Percentiles rank a stretch among this genome's conserved stretches.
These are phyloP conservation scores for Jimgerdemannia flammicorona DNA, from an alignment of 192 early-diverging fungal genomes.

Conservation along the genomic window DNA sequence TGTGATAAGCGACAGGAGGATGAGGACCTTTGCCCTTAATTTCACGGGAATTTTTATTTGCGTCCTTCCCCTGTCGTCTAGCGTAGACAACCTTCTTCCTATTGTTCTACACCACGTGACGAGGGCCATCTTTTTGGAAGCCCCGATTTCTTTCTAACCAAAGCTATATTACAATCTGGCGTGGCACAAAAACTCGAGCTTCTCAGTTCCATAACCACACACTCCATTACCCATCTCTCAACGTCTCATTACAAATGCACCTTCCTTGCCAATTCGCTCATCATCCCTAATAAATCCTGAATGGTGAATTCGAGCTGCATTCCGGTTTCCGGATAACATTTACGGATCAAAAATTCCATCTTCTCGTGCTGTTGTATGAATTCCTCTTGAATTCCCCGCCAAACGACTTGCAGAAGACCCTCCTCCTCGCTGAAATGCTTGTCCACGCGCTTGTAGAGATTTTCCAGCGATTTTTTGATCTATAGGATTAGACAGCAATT, in stretches of 20 bases:
- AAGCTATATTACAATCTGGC: too few relatives aligned
- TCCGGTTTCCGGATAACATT: slow-evolving; percentile 84
- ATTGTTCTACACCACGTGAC: too few relatives aligned
- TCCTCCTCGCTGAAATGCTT: slow-evolving; percentile 91
- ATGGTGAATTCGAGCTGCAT: slow-evolving; percentile 85
- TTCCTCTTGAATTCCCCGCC: slow-evolving; percentile 89
- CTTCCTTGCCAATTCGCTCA: slow-evolving; percentile 62
- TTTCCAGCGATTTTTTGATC: slow-evolving; percentile 77
- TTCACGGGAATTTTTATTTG: too few relatives aligned
- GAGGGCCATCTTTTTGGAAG: too few relatives aligned
- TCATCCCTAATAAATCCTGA: slow-evolving; percentile 69
- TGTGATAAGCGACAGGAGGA: too few relatives aligned
- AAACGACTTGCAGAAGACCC: slow-evolving; percentile 81
- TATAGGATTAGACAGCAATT: slow-evolving; percentile 9
- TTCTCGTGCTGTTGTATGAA: slow-evolving; percentile 73
- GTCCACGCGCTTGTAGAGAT: slow-evolving; percentile 86
- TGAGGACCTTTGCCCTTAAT: too few relatives aligned
- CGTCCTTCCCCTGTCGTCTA: too few relatives aligned
- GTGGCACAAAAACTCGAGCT: too few relatives aligned
- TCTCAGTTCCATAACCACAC: too few relatives aligned
- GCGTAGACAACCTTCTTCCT: too few relatives aligned
- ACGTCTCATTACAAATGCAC: not conserved
- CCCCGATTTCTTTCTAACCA: too few relatives aligned
- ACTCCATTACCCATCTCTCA: too few relatives aligned
- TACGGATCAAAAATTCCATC: slow-evolving; percentile 77